Evolutionary conservation across 2,329 filamentous ascomycete genomes (phyloP), one percentile per base, ranked within the genome.

Genomic region (Trichoderma atroviride): DNA sequence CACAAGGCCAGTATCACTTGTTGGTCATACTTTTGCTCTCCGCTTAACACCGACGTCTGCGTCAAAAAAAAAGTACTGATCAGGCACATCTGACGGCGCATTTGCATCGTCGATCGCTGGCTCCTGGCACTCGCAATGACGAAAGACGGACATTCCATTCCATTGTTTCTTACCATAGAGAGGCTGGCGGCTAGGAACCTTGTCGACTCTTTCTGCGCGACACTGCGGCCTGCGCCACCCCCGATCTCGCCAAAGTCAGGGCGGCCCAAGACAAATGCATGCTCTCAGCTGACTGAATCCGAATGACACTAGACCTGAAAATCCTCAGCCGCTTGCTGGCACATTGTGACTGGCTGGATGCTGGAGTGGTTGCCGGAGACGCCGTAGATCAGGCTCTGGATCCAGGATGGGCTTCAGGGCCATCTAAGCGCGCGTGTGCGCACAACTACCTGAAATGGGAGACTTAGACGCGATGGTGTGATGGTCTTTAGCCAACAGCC

Each of bases 321-420:
- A 33, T 27, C 60, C 27, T 57, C 55, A 35, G 29, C 55, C 16
- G 29, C 55, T 57, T 22, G 55, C n/a, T 57, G 55, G 27, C 55
- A 35, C 29, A 35, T 19, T 19, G 27, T 57, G 55, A 57, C 24
- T 57, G 55, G 55, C 31, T 29, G 29, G n/a, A 5, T 35, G 29
- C 29, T 33, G 29, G 13, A 5, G 55, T 33, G 27, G 29, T 19
- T 19, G 55, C 55, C 55, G 55, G 55, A 14, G 9, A 22, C 10
- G 55, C 55, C 55, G 55, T 35, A n/a, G 55, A 57, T 57, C 55
- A 57, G 55, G 55, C 62, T 31, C 29, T 43, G 62, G 22, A 19
- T 50, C 11, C 22, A 27, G 24, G 16, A 14, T 27, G 24, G 33
- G 33, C 19, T 19, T 4, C 24, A 24, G 14, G 47, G 37, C 13